Evolutionary conservation across 169 alveolate species (phyloP), one percentile per base, ranked within the genome.

Genomic region (Plasmodium inui): DNA sequence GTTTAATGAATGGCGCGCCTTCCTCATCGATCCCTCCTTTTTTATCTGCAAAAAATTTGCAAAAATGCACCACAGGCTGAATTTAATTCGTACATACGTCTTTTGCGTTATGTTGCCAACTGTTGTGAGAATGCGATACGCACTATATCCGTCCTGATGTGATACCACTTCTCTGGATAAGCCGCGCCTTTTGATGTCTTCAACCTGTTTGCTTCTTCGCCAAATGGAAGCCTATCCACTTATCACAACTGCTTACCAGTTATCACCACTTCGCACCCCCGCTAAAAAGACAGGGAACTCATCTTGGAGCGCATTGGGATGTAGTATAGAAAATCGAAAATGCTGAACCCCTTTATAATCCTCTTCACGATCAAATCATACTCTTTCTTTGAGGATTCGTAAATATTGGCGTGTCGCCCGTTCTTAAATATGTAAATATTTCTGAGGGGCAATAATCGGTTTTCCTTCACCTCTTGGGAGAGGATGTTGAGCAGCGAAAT

Each of bases 341-440:
- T 53, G 46, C 57, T 86, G 34, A 86, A 86, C 7, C 93, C 93
- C 81, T 86, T 86, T 78, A 86, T n/a, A 74, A 86, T 86, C 46
- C 93, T 74, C 81, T 86, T 86, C 39, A 86, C 46, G 37, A 86
- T 74, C 67, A 86, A 32, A 19, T 55, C 46, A 70, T 86, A 86
- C 50, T 86, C 93, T 2, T 26, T 50, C 81, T 86, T 57, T 22
- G 93, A 74, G 26, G 86, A 50, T 32, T 78, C 93, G 81, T 86
- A 78, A 46, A 86, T 86, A 86, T 86, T 86, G 8, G 82, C 93
- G 70, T 86, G 93, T 50, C 44, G 79, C 44, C 93, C 93, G 61
- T 86, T 86, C 81, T 86, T 86, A 57, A 86, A 86, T 86, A 86
- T 86, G 46, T 86, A 86, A 50, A 86, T 76, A 86, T 86, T 86